phyloP scores from a whole-genome alignment of 2,329 filamentous ascomycete species.

The Phaeosphaeriaceae sp. region DNA sequence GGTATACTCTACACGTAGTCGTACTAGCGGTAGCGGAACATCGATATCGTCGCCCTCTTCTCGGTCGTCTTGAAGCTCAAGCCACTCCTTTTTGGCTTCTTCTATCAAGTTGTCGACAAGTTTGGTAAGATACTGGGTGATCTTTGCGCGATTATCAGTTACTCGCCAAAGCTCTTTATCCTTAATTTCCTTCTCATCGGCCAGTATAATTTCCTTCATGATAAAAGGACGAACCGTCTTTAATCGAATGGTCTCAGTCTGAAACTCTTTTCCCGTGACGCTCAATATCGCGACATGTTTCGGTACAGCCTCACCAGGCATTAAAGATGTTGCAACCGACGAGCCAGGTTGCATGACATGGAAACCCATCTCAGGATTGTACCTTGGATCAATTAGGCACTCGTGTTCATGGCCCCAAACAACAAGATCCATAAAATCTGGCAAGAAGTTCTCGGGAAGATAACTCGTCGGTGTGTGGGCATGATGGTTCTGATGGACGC shows the following conservation, averaged over 20 bases:
- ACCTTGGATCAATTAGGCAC: slow-evolving; percentile 82
- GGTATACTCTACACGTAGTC: slow-evolving; percentile 89
- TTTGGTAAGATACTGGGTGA: slow-evolving; percentile 76
- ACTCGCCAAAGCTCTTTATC: slow-evolving; percentile 77
- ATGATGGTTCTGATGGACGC: slow-evolving; percentile 95
- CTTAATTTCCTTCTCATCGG: slow-evolving; percentile 77
- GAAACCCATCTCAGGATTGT: slow-evolving; percentile 88
- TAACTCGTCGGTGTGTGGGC: slow-evolving; percentile 93
- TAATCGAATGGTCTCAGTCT: slow-evolving; percentile 78
- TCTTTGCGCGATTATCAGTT: slow-evolving; percentile 80
- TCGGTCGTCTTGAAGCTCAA: slow-evolving; percentile 66
- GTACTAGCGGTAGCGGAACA: slow-evolving; percentile 80
- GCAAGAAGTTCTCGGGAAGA: slow-evolving; percentile 89
- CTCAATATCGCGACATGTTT: slow-evolving; percentile 90
- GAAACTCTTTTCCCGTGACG: slow-evolving; percentile 82
- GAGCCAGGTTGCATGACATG: slow-evolving; percentile 98
- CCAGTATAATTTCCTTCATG: slow-evolving; percentile 79
- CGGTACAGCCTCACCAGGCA: slow-evolving; percentile 85
- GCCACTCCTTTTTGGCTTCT: slow-evolving; percentile 82
- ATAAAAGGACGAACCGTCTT: slow-evolving; percentile 92
- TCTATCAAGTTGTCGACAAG: slow-evolving; percentile 88
- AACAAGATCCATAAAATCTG: slow-evolving; percentile 87
- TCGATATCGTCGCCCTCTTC: slow-evolving; percentile 64
- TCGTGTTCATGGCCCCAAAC: slow-evolving; percentile 99
- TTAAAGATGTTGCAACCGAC: slow-evolving; percentile 90